A percentile compares a stretch with the other conserved stretches of the same genome.
Conservation (phyloP, 2,329 filamentous ascomycete genomes). For the Chaetomiaceae sp. region DNA sequence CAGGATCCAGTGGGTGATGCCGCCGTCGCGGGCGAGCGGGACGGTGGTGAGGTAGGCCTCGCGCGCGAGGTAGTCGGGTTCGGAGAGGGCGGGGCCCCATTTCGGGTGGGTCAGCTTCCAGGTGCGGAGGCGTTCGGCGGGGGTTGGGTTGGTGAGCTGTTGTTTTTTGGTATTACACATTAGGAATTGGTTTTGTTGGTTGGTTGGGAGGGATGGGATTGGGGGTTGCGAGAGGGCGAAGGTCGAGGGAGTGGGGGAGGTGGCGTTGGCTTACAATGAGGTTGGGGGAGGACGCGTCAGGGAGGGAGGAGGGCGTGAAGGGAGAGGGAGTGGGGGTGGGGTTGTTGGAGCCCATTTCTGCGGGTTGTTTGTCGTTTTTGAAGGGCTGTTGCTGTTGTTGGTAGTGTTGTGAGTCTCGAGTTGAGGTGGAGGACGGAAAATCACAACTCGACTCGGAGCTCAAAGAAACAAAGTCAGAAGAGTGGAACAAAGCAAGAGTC, state of each 20-base stretch:
- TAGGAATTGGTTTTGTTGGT: too few species aligned
- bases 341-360: slow-evolving; percentile 12
- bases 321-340: background rate
- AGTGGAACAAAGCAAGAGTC: slow-evolving; percentile 4
- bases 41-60: slow-evolving; percentile 54
- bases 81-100: slow-evolving; percentile 55
- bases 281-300: slow-evolving; percentile 31
- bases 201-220: too few species aligned
- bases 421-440: background rate
- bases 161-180: too few species aligned
- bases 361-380: background rate
- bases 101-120: slow-evolving; percentile 52
- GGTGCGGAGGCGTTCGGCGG: slow-evolving; percentile 47
- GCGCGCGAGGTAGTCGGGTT: slow-evolving; percentile 53
- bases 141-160: slow-evolving; percentile 56
- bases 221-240: too few species aligned
- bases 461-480: background rate
- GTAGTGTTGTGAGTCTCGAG: background rate
- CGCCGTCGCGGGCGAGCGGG: slow-evolving; percentile 53
- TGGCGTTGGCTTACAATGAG: slow-evolving; percentile 32
- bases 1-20: slow-evolving; percentile 61
- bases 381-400: background rate
- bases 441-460: background rate
- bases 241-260: too few species aligned
- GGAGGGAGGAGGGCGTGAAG: slow-evolving; percentile 25